Percentiles rank a stretch among this genome's conserved stretches.
Evolutionary conservation across 176 grass and related monocot genomes (phyloP).

Genomic region (Ensete glaucum): DNA sequence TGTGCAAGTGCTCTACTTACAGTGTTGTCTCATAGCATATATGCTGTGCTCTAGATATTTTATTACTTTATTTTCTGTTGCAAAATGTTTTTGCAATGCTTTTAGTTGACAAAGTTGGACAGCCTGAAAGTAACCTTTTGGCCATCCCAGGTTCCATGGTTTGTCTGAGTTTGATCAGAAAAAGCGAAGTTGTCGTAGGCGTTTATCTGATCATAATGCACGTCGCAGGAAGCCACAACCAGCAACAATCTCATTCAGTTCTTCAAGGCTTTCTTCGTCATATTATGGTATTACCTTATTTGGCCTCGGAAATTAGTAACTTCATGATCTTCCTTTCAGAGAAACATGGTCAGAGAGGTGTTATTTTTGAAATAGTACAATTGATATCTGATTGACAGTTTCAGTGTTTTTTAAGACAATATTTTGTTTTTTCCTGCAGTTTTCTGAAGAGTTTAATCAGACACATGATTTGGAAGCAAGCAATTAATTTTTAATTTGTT

Average conservation of each 20-base stretch:
- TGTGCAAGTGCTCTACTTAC: neutral
- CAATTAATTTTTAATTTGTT: too few relatives aligned
- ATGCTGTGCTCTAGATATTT: neutral
- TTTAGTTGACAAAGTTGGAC: neutral
- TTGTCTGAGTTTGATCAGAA: slow-evolving; percentile 12
- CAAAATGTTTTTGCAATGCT: neutral
- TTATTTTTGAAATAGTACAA: neutral
- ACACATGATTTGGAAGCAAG: too few relatives aligned
- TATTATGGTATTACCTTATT: slow-evolving; percentile 1
- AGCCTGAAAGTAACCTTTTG: neutral
- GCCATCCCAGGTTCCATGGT: neutral
- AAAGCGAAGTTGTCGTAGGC: slow-evolving; percentile 5
- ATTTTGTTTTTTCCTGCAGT: neutral
- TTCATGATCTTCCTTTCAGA: neutral
- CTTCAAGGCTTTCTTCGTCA: neutral
- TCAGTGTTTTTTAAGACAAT: neutral
- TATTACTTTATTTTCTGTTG: neutral
- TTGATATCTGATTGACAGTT: neutral
- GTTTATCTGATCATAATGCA: slow-evolving; percentile 9
- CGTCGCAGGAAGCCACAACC: slow-evolving; percentile 2
- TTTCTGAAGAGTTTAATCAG: neutral
- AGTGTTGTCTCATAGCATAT: neutral
- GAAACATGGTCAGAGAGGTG: neutral
- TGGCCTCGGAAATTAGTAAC: neutral
- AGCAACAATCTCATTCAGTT: slow-evolving; percentile 2